phyloP scores from a whole-genome alignment of 2,329 filamentous ascomycete species.

The Colletotrichum sp. region DNA sequence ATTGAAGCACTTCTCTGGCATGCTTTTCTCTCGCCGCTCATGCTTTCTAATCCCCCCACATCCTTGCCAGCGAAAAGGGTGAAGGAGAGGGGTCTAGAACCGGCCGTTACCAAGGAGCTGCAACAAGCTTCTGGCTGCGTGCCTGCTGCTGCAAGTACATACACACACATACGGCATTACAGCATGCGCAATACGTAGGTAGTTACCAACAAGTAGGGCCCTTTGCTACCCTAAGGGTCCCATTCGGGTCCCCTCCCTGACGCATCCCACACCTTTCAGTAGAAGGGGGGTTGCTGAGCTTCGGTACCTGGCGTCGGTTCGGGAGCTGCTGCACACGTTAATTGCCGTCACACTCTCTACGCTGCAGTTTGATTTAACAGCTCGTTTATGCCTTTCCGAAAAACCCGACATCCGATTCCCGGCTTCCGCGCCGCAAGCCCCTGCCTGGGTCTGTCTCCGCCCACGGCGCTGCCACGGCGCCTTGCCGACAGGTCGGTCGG shows the following conservation, averaged over 20 bases:
- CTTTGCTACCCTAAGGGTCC: not conserved
- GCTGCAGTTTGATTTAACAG: not conserved
- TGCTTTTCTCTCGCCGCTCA: not conserved
- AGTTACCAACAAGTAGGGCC: not conserved
- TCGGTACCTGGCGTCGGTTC: not conserved
- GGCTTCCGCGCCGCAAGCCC: not conserved
- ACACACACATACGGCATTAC: not conserved
- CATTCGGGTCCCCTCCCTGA: not conserved
- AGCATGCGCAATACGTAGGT: not conserved
- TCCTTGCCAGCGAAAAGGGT: not conserved
- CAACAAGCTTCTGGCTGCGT: not conserved
- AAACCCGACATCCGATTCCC: constrained; percentile 1
- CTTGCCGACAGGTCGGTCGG: not conserved
- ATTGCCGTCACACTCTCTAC: not conserved
- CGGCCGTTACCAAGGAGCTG: not conserved
- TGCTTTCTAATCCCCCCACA: not conserved
- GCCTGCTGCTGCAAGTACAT: not conserved
- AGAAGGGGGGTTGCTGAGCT: not conserved
- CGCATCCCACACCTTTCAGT: not conserved
- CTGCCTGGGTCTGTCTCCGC: not conserved
- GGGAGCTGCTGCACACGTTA: not conserved
- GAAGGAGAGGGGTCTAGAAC: not conserved
- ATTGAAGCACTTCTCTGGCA: not conserved
- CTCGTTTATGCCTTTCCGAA: not conserved
- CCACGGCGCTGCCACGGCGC: not conserved